phyloP scores from a whole-genome alignment of 257 asterid species.

The Solanum sitiens region DNA sequence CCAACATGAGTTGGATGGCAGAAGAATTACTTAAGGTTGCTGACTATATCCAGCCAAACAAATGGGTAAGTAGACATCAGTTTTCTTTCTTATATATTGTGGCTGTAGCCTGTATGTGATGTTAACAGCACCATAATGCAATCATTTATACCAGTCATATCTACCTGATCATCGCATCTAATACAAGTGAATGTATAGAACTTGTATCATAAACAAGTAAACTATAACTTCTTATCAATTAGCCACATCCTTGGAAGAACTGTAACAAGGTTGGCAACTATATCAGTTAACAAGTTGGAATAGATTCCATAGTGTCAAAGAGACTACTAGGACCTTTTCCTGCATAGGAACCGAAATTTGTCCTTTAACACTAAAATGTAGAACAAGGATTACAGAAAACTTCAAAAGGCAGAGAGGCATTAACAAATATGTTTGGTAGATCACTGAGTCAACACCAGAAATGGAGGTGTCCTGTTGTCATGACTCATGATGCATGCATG shows the following conservation, averaged over 20 bases:
- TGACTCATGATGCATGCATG: not conserved
- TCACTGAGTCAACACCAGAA: not conserved
- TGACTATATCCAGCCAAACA: conserved; percentile 86
- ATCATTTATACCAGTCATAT: not conserved
- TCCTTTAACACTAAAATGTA: not conserved
- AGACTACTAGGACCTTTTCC: not conserved
- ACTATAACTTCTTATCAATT: not conserved
- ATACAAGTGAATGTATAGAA: not conserved
- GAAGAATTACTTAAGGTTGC: conserved; percentile 90
- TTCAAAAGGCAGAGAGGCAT: not conserved
- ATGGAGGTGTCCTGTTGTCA: not conserved
- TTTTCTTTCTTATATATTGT: not conserved
- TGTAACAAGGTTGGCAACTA: not conserved
- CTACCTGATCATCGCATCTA: not conserved
- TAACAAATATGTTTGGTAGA: not conserved
- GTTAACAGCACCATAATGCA: not conserved
- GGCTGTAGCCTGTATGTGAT: not conserved
- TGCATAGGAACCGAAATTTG: not conserved
- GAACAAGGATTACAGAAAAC: not conserved
- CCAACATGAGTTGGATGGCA: conserved; percentile 89
- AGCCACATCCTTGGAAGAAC: not conserved
- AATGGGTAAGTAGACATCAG: conserved; percentile 59
- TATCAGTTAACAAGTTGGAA: not conserved
- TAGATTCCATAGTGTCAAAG: not conserved
- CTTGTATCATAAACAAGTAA: not conserved